Evolutionary conservation across 495 filamentous ascomycete species (phyloP).

Genomic region (Podospora sp.): DNA sequence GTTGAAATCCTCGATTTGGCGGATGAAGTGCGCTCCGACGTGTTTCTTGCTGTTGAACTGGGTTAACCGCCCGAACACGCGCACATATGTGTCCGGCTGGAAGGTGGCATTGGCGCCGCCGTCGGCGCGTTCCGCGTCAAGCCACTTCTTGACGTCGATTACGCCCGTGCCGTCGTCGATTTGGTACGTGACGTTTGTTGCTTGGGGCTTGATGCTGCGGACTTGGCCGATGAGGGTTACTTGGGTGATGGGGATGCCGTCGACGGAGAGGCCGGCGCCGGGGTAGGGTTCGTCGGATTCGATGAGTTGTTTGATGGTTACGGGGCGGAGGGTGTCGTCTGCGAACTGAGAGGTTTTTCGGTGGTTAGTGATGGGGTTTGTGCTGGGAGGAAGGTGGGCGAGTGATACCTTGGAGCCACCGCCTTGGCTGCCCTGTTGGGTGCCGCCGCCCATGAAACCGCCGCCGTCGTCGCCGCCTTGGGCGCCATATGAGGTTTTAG

Average conservation of each 20-base stretch:
- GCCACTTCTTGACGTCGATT: constrained; percentile 92
- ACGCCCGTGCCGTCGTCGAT: constrained; percentile 93
- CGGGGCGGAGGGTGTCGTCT: constrained; percentile 78
- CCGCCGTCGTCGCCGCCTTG: constrained; percentile 48
- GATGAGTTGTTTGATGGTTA: constrained; percentile 91
- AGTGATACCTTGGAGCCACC: constrained; percentile 29
- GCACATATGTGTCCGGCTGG: constrained; percentile 72
- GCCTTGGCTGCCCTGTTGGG: constrained; percentile 49
- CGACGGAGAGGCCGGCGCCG: constrained; percentile 73
- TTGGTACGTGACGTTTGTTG: constrained; percentile 88
- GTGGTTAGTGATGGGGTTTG: background rate
- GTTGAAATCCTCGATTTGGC: constrained; percentile 79
- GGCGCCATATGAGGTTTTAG: constrained; percentile 42
- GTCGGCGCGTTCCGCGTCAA: constrained; percentile 63
- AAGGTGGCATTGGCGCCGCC: constrained; percentile 43
- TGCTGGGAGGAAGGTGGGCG: background rate
- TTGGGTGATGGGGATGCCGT: constrained; percentile 64
- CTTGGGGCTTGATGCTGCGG: constrained; percentile 78
- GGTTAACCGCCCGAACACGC: constrained; percentile 79
- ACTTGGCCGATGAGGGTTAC: constrained; percentile 89
- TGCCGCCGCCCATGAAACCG: constrained; percentile 48
- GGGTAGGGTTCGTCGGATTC: constrained; percentile 75
- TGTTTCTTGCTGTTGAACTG: constrained; percentile 76
- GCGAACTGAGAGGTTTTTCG: constrained; percentile 28
- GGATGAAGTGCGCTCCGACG: constrained; percentile 78